Evolutionary conservation across 495 filamentous ascomycete genomes (phyloP).

Genomic region (Penicillium turbatum): DNA sequence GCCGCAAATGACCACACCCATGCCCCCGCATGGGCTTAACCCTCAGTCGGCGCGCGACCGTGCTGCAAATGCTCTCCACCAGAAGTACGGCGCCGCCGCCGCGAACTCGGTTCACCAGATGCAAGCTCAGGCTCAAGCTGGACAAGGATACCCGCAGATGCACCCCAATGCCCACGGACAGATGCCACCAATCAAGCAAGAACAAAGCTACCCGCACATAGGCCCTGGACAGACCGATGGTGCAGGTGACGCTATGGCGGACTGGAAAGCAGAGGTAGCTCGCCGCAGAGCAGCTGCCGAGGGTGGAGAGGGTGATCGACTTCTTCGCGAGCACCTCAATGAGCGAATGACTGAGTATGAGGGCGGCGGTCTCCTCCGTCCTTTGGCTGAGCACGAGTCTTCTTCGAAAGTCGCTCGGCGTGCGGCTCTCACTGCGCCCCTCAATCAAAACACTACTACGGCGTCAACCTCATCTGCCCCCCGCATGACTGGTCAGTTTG

Average conservation of each 20-base stretch:
- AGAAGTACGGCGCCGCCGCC: conserved; percentile 68
- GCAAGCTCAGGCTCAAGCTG: conserved; percentile 43
- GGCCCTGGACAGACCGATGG: conserved; percentile 69
- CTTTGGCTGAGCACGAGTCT: conserved; percentile 41
- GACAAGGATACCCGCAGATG: conserved; percentile 43
- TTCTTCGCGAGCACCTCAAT: conserved; percentile 39
- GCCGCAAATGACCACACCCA: conserved; percentile 35
- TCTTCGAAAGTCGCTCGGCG: conserved; percentile 17
- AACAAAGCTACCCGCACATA: conserved; percentile 42
- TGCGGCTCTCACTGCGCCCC: conserved; percentile 7
- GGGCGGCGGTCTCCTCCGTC: conserved; percentile 77
- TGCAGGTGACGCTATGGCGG: conserved; percentile 40
- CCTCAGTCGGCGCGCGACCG: conserved; percentile 57
- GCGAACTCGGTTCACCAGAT: conserved; percentile 64
- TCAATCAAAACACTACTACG: not conserved
- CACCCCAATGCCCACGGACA: conserved; percentile 43
- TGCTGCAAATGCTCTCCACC: conserved; percentile 62
- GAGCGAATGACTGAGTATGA: conserved; percentile 66
- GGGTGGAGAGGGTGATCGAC: conserved; percentile 53
- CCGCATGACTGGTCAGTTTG: conserved; percentile 47
- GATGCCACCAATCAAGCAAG: conserved; percentile 46
- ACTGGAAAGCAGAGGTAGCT: conserved; percentile 58
- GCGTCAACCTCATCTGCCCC: conserved; percentile 4
- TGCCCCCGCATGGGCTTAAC: conserved; percentile 36
- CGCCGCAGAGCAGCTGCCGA: conserved; percentile 53